A percentile compares a stretch with the other conserved stretches of the same genome.
phyloP scores from a whole-genome alignment of 345 rosid species.

The Linum tenue region DNA sequence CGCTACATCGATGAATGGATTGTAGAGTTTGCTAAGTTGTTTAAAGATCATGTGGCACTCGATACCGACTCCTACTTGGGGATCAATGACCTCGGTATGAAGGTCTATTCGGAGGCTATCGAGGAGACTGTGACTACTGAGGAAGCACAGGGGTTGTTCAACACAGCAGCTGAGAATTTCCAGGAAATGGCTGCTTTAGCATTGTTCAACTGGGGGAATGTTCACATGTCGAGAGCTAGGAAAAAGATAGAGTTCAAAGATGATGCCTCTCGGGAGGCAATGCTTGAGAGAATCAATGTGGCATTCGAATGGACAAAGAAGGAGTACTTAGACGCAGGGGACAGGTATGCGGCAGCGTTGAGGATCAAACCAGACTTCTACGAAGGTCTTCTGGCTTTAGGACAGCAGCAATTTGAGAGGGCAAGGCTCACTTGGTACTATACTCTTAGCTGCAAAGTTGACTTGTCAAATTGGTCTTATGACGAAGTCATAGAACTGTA shows the following conservation, averaged over 20 bases:
- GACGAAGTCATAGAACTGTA: conserved; percentile 44
- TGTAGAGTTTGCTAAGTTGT: conserved; percentile 63
- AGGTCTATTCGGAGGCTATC: conserved; percentile 77
- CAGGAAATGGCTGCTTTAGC: conserved; percentile 86
- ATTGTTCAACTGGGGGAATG: conserved; percentile 81
- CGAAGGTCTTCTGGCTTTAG: conserved; percentile 61
- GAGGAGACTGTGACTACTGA: conserved; percentile 85
- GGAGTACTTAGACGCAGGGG: conserved; percentile 49
- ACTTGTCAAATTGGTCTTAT: conserved; percentile 55
- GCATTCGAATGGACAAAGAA: conserved; percentile 52
- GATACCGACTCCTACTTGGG: conserved; percentile 59
- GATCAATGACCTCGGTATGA: conserved; percentile 76
- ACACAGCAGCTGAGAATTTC: conserved; percentile 63
- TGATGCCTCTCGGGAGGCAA: conserved; percentile 46
- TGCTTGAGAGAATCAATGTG: conserved; percentile 39
- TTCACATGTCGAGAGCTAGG: conserved; percentile 75
- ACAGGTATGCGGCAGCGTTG: conserved; percentile 66
- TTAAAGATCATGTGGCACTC: conserved; percentile 66
- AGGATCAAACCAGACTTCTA: conserved; percentile 71
- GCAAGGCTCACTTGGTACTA: conserved; percentile 86
- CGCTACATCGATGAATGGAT: conserved; percentile 73
- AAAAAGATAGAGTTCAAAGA: conserved; percentile 49
- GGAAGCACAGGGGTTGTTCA: conserved; percentile 67
- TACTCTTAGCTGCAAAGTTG: conserved; percentile 42
- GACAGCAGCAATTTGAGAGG: conserved; percentile 78